Base-by-base conservation (phyloP, 2,329 filamentous ascomycete species). In the Leptographium wingfieldii region DNA sequence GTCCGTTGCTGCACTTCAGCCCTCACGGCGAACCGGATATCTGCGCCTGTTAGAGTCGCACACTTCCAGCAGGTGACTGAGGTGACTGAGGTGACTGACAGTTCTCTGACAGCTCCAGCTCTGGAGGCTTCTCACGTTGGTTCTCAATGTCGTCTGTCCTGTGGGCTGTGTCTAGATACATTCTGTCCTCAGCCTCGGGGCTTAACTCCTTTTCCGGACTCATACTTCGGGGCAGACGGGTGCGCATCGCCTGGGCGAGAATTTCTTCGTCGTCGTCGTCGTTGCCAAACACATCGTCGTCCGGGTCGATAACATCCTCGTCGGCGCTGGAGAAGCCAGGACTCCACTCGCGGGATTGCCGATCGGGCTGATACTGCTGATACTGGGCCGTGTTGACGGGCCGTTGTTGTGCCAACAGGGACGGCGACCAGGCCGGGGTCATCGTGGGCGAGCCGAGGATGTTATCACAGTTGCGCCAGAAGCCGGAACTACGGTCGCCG, bases 1-100 rank as follows among this genome's bases (percentile, higher is more conserved):
- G 86, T 89, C 60, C 88, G 84, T 69, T 96, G 91, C 68, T 92
- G 88, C 35, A 95, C 88, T 75, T 96, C 91, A 63, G 91, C 88
- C 67, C 88, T 85, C 63, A 95, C 80, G 57, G 89, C 88, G 73
- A 96, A 92, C 65, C 91, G 88, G 67, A 96, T 89, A 73, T 92
- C 90, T 94, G 56, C 19, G 1, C 31, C n/a, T n/a, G 53, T 43
- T 33, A 53, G 59, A 60, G 19, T n/a, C 43, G 6, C 19, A 9
- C 27, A 31, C 14, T 9, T 16, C 48, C 27, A 31, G 43, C 5
- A 46, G 43, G 43, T 49, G n/a, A 2, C 52, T n/a, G 19, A 46
- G 43, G 43, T 49, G n/a, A 2, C 52, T n/a, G 49, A 12, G 46
- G 54, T 56, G 60, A 72, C 78, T 69, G 70, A 80, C 80, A 83